phyloP scores from a whole-genome alignment of 2,329 filamentous ascomycete species.

The Aspergillus caelatus region DNA sequence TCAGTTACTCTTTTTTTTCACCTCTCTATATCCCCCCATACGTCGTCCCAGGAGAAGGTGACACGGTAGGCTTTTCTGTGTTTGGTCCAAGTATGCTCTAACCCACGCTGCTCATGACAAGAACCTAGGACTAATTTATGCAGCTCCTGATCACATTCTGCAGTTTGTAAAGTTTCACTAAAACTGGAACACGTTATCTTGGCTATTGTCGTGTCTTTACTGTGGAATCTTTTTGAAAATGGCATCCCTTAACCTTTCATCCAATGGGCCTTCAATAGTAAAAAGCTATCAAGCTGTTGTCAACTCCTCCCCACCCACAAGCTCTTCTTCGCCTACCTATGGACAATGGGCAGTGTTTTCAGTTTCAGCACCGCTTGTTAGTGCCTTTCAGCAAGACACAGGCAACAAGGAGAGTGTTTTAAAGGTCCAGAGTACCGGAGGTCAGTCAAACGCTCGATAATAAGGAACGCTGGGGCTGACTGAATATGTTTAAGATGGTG shows the following conservation, averaged over 20 bases:
- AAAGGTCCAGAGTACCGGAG: conserved; percentile 90
- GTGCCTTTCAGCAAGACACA: conserved; percentile 82
- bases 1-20: neutral
- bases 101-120: neutral
- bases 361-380: conserved; percentile 87
- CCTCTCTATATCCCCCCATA: neutral
- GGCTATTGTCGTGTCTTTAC: neutral
- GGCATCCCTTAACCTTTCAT: conserved; percentile 79
- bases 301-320: conserved; percentile 57
- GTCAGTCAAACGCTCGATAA: conserved; percentile 49
- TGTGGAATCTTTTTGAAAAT: conserved; percentile 48
- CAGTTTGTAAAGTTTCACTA: neutral
- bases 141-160: neutral
- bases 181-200: neutral
- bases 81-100: neutral
- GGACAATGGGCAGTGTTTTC: conserved; percentile 94
- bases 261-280: conserved; percentile 76
- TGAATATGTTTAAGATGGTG: conserved; percentile 68
- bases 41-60: neutral
- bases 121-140: neutral
- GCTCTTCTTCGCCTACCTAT: conserved; percentile 73
- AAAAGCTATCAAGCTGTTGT: conserved; percentile 74
- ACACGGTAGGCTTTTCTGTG: neutral
- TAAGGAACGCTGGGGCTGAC: conserved; percentile 15
- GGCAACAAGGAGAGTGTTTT: conserved; percentile 88